These are phyloP conservation scores for Aspergillus hiratsukae DNA, from an alignment of 2,329 filamentous ascomycete genomes.

Conservation along the genomic window DNA sequence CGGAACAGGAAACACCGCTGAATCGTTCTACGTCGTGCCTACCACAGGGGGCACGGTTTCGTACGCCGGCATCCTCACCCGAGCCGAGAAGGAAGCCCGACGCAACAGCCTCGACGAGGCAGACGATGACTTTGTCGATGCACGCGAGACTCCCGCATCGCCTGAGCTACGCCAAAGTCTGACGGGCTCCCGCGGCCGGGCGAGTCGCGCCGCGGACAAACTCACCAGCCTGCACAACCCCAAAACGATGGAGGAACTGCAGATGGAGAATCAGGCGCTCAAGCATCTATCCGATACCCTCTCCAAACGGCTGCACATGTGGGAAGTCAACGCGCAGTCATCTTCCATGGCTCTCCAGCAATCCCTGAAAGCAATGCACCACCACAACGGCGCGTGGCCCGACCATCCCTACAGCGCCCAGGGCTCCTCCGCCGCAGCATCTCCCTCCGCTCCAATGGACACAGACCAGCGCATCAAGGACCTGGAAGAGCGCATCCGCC, in stretches of 20 bases:
- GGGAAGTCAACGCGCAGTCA: conserved; percentile 86
- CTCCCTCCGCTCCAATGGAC: conserved; percentile 27
- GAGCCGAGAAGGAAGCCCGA: conserved; percentile 42
- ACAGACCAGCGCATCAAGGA: conserved; percentile 56
- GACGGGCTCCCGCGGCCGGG: conserved; percentile 35
- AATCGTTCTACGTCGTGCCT: conserved; percentile 92
- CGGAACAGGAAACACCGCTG: conserved; percentile 53
- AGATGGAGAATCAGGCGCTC: conserved; percentile 80
- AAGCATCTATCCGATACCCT: conserved; percentile 83
- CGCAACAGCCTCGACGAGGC: conserved; percentile 55
- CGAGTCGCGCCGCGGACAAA: conserved; percentile 19
- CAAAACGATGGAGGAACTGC: conserved; percentile 81
- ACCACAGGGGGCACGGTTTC: conserved; percentile 86
- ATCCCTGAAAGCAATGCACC: conserved; percentile 57
- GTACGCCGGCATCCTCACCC: conserved; percentile 79
- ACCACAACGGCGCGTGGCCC: conserved; percentile 29
- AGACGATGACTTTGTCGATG: conserved; percentile 88
- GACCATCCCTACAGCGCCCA: conserved; percentile 24
- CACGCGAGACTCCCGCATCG: conserved; percentile 60
- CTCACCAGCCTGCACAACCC: conserved; percentile 34
- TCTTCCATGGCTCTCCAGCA: conserved; percentile 82
- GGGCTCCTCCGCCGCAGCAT: conserved; percentile 24
- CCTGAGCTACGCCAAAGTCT: conserved; percentile 45
- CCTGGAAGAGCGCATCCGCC: conserved; percentile 62
- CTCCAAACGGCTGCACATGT: conserved; percentile 81